Evolutionary conservation across 495 filamentous ascomycete genomes (phyloP), one percentile per base, ranked within the genome.

Genomic region (Daldinia childiae): DNA sequence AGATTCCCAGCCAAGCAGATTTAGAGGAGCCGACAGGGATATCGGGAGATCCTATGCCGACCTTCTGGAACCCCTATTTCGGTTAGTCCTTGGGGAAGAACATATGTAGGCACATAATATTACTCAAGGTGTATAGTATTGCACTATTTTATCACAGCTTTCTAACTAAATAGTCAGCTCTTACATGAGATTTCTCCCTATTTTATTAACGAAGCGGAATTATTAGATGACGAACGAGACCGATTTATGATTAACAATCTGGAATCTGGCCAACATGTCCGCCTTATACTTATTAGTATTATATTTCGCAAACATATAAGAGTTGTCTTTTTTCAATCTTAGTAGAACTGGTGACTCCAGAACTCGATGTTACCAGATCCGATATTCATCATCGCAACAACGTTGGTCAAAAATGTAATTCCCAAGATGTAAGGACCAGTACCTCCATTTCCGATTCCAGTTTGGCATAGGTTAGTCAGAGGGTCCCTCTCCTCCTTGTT

Each of bases 371-470:
- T 24, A 2, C 62, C 68, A 41, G 62, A 39, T 8, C 87, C 88
- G 51, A 91, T 80, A 79, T 91, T 87, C 72, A 88, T 90, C 8
- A 89, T 85, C 0, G 82, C 81, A 14, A 92, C 73, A 0, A 90
- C 89, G 71, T 87, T 90, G 76, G 88, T 90, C 80, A 90, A 80
- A 69, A 90, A 92, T 0, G 82, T 82, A 66, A 87, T 86, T 1
- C 90, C 90, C 19, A 93, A 67, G 24, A 92, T 87, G 64, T 79
- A 84, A 9, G 81, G 78, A 32, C 83, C 83, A 6, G 74, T 75
- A 0, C 79, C 84, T 17, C 79, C 80, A 55, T 74, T 77, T 17
- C 75, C 73, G 56, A 87, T 81, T 8, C 80, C 79, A 0, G 83
- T 81, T 66, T 86, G 84, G 64, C 88, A 89, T 1, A 82, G 52